Evolutionary conservation across 2,329 filamentous ascomycete genomes (phyloP).

Genomic region (Bipolaris zeicola): DNA sequence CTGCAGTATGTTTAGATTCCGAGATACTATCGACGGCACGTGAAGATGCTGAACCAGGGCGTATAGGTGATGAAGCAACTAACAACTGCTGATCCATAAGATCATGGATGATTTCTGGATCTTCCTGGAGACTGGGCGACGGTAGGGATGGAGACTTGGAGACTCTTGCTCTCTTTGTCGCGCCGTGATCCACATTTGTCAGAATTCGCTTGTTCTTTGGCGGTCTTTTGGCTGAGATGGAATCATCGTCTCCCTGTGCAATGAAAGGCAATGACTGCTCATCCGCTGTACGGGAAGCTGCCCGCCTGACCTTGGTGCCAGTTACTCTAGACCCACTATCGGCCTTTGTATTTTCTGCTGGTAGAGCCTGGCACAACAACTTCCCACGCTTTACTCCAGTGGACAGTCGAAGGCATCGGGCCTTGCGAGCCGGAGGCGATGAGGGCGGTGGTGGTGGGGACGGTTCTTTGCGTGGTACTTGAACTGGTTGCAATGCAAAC

Average conservation of each 20-base stretch:
- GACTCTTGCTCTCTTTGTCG: slow-evolving; percentile 8
- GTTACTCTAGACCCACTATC: slow-evolving; percentile 7
- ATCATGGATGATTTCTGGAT: slow-evolving; percentile 35
- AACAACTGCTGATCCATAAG: slow-evolving; percentile 39
- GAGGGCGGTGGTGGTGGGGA: slow-evolving; percentile 18
- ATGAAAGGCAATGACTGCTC: slow-evolving; percentile 13
- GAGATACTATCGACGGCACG: slow-evolving; percentile 5
- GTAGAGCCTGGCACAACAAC: slow-evolving; percentile 51
- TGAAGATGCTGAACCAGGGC: slow-evolving; percentile 3
- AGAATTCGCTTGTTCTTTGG: slow-evolving; percentile 16
- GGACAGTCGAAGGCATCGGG: slow-evolving; percentile 48
- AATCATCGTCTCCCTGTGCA: not conserved
- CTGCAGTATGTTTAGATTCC: slow-evolving; percentile 6
- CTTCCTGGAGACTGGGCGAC: slow-evolving; percentile 24
- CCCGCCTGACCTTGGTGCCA: slow-evolving; percentile 1
- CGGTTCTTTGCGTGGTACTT: slow-evolving; percentile 12
- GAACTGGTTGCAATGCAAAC: slow-evolving; percentile 25
- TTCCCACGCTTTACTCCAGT: slow-evolving; percentile 49
- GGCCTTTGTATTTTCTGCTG: slow-evolving; percentile 14
- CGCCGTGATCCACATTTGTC: not conserved
- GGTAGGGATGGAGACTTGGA: slow-evolving; percentile 12
- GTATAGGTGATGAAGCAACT: slow-evolving; percentile 19
- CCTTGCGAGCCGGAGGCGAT: slow-evolving; percentile 30
- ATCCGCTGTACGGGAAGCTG: not conserved
- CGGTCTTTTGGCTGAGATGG: not conserved